Base-by-base conservation (phyloP, 805 yeast genomes). In the Grigorovia humatica region DNA sequence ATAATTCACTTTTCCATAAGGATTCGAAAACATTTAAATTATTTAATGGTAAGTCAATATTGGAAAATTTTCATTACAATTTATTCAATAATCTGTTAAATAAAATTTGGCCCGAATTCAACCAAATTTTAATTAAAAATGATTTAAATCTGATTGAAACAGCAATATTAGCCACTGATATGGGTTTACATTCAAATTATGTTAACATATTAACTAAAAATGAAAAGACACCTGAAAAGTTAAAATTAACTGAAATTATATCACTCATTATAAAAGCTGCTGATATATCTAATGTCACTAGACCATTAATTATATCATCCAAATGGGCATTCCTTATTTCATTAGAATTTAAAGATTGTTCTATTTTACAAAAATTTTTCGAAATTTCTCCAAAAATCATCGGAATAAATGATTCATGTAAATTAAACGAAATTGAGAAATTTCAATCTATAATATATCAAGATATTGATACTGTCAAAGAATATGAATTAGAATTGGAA, bases 261-360 rank as follows among this genome's bases (percentile, higher is more conserved):
- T 77, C 87, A 27, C 70, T 89, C 54, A 74, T 91, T 54, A 80
- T 93, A 54, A 93, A 93, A 71, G 88, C 96, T 67, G 97, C 98
- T 2, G 99, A 93, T 70, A 88, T 93, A 46, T 87, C 96, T 29
- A 93, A 93, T 65, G 96, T 90, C 20, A 81, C 96, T 9, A 73
- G 98, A 54, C 88, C 90, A 4, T 70, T 87, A 52, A 70, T 77
- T 41, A 79, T 88, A 2, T 83, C 91, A 20, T 78, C 87, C 1
- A 82, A 84, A 69, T 90, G 97, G 97, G 96, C 96, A 4, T 70
- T 79, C 55, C 79, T 83, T n/a, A 74, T 90, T 44, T 76, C 84
- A 1, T 71, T 85, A 55, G 97, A 90, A 67, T 87, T 89, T 59
- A 75, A 74, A 46, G 90, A 86, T 63, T 80, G 88, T 54, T 70